phyloP scores from a whole-genome alignment of 208 protist species.

The Trypanosoma cruzi region DNA sequence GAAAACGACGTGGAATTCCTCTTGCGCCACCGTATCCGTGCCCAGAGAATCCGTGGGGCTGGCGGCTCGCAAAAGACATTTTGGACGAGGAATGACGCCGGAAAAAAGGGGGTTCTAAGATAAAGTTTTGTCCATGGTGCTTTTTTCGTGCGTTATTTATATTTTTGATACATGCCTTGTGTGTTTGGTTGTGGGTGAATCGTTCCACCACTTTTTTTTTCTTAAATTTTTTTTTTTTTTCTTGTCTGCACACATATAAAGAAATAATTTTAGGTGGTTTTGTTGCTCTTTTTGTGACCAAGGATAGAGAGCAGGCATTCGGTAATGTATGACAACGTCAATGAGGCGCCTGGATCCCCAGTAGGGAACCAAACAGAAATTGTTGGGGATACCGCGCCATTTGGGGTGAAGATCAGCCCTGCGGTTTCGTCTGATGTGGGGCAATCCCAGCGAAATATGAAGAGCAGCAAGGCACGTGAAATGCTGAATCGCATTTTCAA shows the following conservation, averaged over 20 bases:
- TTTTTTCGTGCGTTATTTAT: not conserved
- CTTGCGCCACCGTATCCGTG: slow-evolving; percentile 83
- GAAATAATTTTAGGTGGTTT: not conserved
- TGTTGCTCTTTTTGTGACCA: not conserved
- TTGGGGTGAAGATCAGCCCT: not conserved
- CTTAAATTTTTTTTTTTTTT: not conserved
- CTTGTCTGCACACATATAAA: not conserved
- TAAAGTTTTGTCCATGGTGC: not conserved
- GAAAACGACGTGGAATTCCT: slow-evolving; percentile 44
- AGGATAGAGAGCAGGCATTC: not conserved
- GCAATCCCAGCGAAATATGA: not conserved
- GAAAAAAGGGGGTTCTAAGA: not conserved
- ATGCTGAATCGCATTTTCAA: not conserved
- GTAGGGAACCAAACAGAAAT: not conserved
- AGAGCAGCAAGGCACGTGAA: not conserved
- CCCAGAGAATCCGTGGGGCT: slow-evolving; percentile 86
- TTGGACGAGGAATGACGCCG: slow-evolving; percentile 45
- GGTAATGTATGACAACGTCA: not conserved
- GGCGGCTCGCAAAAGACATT: slow-evolving; percentile 76
- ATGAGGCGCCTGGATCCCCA: not conserved
- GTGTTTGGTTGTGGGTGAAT: not conserved
- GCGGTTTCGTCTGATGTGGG: not conserved
- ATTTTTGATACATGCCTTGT: not conserved
- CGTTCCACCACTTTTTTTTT: not conserved
- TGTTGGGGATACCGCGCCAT: no score